Conservation (phyloP, 768 basidiomycete genomes). For the Termitomyces sp. region DNA sequence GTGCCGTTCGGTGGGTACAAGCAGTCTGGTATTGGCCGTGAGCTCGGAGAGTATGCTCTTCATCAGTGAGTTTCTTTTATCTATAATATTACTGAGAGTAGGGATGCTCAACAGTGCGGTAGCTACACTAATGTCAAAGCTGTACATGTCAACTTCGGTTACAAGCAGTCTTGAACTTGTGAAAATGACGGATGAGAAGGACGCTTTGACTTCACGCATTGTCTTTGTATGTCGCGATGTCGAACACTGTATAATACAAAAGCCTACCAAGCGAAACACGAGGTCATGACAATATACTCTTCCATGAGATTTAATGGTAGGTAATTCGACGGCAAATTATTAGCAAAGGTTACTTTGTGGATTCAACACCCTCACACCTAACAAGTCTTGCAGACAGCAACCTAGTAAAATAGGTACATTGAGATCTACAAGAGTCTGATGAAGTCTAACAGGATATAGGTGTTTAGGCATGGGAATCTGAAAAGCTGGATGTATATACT, state of each 20-base stretch:
- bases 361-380: no score
- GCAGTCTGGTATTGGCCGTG: constrained; percentile 76
- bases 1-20: constrained; percentile 87
- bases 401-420: no score
- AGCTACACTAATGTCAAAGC: constrained; percentile 68
- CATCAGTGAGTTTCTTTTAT: constrained; percentile 35
- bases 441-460: no score
- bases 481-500: no score
- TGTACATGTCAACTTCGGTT: constrained; percentile 57
- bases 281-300: no score
- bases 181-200: neutral
- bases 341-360: no score
- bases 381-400: no score
- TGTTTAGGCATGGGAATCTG: no score
- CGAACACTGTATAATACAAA: neutral
- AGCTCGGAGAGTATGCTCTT: constrained; percentile 74
- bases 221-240: neutral
- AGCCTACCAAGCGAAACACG: no score
- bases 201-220: neutral
- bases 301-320: no score
- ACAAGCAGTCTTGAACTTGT: constrained; percentile 15
- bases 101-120: neutral
- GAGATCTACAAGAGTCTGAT: no score
- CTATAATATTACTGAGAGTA: neutral
- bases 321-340: no score